Evolutionary conservation across 257 asterid genomes (phyloP), one percentile per base, ranked within the genome.

Genomic region (Solanum rostratum): DNA sequence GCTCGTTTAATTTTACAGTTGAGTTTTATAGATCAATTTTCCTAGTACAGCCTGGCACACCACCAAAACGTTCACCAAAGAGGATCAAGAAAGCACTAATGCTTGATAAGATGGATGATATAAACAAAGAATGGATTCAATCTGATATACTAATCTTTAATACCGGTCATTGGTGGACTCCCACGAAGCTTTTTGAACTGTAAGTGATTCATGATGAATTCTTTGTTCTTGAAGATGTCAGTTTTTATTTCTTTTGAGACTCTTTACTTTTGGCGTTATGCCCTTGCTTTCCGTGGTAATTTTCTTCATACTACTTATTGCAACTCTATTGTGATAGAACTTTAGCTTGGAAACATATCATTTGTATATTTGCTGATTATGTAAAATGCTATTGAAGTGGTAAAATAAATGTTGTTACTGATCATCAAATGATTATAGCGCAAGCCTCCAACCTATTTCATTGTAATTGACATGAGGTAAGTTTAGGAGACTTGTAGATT

Each of bases 81-180:
- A 92, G 99, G 88, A 98, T 93, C 33, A 94, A 91, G 88, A 54
- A 86, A 45, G 91, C 88, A 41, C 84, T 96, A 83, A 94, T 87
- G 83, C 89, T 96, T 50, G 98, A 94, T 60, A 89, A 79, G 84
- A 55, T 96, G 92, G 99, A 96, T 91, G 97, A 91, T 84, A 89
- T 89, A 76, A 93, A 87, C 85, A 54, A 85, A 24, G 98, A 96
- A 82, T 96, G 98, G 99, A 81, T 92, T 83, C 92, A 93, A 88
- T 91, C 98, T 27, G 99, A 96, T 88, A 52, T 96, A 87, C 93
- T 94, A 65, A 71, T 96, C 85, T 96, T 96, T 62, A 96, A 96
- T 87, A 90, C 98, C 1, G 98, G 99, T 3, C 99, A 96, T 81
- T 96, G 98, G 99, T 96, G 99, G 99, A 94, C 92, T 2, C 91